Conservation (phyloP, 2,329 filamentous ascomycete genomes). For the Botrytis pseudocinerea region DNA sequence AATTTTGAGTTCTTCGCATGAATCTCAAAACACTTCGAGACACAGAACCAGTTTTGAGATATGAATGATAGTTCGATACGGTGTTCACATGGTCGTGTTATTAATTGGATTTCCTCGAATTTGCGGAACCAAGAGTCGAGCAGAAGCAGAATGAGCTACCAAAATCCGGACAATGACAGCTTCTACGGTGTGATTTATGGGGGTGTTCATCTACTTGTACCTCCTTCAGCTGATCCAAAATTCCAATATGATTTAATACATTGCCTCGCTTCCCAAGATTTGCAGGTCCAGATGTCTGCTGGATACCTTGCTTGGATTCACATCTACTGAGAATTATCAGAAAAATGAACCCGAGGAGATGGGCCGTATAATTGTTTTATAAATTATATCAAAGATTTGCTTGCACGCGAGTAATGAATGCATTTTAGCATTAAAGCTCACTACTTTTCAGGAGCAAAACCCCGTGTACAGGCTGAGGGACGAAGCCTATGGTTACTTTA, state of each 20-base stretch:
- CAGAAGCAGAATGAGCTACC: neutral
- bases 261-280: neutral
- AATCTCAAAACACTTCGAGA: neutral
- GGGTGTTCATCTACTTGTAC: neutral
- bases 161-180: fast-evolving
- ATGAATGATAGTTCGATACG: neutral
- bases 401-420: neutral
- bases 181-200: neutral
- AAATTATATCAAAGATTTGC: neutral
- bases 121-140: neutral
- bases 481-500: neutral
- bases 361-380: neutral
- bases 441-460: neutral
- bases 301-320: neutral
- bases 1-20: neutral
- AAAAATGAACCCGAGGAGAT: neutral
- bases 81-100: neutral
- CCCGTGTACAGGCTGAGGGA: neutral
- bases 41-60: neutral
- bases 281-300: neutral
- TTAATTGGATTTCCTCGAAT: neutral
- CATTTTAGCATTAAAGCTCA: neutral
- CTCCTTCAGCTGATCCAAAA: neutral
- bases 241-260: neutral
- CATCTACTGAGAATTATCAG: neutral